Percentiles rank a stretch among this genome's conserved stretches.
Conservation (phyloP, 768 basidiomycete species). For the Tylopilus plumbeoviolaceoides region DNA sequence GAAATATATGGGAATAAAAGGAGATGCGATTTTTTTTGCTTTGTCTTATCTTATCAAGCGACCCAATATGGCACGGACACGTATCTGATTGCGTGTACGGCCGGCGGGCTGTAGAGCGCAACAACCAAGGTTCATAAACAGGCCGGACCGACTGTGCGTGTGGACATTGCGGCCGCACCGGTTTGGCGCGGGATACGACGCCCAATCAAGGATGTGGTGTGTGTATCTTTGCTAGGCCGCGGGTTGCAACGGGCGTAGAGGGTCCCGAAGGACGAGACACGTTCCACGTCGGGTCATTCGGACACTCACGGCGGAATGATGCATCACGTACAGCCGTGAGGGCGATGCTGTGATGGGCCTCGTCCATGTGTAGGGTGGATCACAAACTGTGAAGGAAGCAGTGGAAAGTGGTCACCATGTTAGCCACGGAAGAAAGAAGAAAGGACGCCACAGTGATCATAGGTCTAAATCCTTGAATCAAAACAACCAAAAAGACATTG, state of each 20-base stretch:
- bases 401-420: constrained; percentile 1
- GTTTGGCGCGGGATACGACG: constrained; percentile 6
- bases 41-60: constrained; percentile 30
- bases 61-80: constrained; percentile 21
- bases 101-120: constrained; percentile 19
- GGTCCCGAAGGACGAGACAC: constrained; percentile 17
- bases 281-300: constrained; percentile 16
- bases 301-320: constrained; percentile 11
- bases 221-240: constrained; percentile 9
- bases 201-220: constrained; percentile 4
- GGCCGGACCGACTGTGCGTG: constrained; percentile 1
- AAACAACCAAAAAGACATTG: not conserved
- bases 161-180: constrained; percentile 10
- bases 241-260: constrained; percentile 19
- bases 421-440: not conserved
- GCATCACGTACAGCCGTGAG: constrained; percentile 22
- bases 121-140: constrained; percentile 3
- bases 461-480: constrained; percentile 14
- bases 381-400: constrained; percentile 3
- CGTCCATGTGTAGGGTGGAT: constrained; percentile 4
- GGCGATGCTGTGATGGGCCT: constrained; percentile 11
- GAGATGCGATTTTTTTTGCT: not conserved
- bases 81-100: constrained; percentile 17
- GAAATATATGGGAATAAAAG: not conserved
- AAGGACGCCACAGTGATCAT: not conserved